Evolutionary conservation across 2,329 filamentous ascomycete species (phyloP), one percentile per base, ranked within the genome.

Genomic region (Talaromyces marneffei): DNA sequence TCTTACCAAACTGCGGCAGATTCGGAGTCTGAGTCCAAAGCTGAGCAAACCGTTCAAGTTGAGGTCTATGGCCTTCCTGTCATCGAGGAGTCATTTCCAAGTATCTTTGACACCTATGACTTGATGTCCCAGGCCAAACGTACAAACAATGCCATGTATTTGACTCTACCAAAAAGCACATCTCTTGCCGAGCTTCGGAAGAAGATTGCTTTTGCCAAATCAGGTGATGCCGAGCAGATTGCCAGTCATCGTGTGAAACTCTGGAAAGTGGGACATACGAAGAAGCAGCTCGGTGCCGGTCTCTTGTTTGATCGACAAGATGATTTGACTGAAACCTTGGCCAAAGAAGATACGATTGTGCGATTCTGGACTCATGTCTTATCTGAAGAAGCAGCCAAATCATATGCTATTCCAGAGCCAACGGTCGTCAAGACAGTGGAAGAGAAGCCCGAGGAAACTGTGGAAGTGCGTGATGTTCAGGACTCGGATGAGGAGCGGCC

Each of bases 101-200:
- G 75, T 55, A 66, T 79, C 3, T 77, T 79, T 50, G 75, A 79
- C 64, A 70, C 73, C n/a, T 75, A 79, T 62, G 74, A 76, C 66
- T 67, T 79, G 62, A 77, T 78, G 75, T 69, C 71, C 6, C 69
- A 71, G 20, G 71, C 75, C 4, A 75, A 75, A 57, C 62, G 69
- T 2, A 64, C 68, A 31, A 71, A 74, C 33, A 65, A 66, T 29
- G 71, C 74, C 54, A 71, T 74, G 67, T 72, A 75, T 18, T 65
- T 77, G 63, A 72, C 64, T 9, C 57, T 77, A 27, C 73, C 75
- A 3, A 66, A 69, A 8, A 67, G 68, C 5, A 72, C 71, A 4
- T 71, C 69, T 7, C 63, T 77, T 20, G 69, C 67, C 2, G 75
- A 76, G 14, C 67, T 78, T 8, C 73, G 75, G 48, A 72, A 71